Conservation (phyloP, 1,284 basidiomycete genomes). For the Ceratobasidium sp. region DNA sequence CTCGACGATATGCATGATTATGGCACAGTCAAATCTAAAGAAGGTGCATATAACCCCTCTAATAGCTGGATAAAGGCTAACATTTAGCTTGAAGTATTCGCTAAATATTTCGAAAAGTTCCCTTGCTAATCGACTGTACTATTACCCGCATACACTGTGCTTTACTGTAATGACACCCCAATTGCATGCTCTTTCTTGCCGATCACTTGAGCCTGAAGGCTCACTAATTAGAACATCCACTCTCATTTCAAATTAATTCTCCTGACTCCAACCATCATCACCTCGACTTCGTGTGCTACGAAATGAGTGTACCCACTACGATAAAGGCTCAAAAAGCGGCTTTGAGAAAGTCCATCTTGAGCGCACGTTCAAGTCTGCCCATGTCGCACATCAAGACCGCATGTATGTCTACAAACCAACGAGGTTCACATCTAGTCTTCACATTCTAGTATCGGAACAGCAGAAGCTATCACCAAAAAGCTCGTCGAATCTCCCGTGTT, state of each 20-base stretch:
- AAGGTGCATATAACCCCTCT: neutral
- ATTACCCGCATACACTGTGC: neutral
- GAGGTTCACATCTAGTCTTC: neutral
- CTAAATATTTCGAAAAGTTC: conserved; percentile 40
- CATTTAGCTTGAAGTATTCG: no score
- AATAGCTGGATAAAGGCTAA: no score
- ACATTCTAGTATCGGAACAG: conserved; percentile 20
- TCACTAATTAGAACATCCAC: no score
- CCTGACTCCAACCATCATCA: neutral
- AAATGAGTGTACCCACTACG: conserved; percentile 29
- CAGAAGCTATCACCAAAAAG: conserved; percentile 45
- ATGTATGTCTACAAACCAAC: conserved; percentile 12
- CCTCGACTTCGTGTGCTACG: neutral
- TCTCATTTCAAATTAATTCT: neutral
- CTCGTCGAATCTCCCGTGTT: conserved; percentile 43
- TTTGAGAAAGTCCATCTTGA: conserved; percentile 26
- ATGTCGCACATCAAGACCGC: conserved; percentile 18
- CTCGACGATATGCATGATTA: conserved; percentile 22
- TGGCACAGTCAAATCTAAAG: conserved; percentile 32
- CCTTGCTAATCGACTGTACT: neutral
- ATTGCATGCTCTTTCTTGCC: neutral
- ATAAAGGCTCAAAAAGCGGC: conserved; percentile 40
- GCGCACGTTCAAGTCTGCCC: conserved; percentile 33
- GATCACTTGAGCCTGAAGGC: no score
- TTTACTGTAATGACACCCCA: neutral